Evolutionary conservation across 1,284 basidiomycete species (phyloP).

Genomic region (Kwoniella shivajii): DNA sequence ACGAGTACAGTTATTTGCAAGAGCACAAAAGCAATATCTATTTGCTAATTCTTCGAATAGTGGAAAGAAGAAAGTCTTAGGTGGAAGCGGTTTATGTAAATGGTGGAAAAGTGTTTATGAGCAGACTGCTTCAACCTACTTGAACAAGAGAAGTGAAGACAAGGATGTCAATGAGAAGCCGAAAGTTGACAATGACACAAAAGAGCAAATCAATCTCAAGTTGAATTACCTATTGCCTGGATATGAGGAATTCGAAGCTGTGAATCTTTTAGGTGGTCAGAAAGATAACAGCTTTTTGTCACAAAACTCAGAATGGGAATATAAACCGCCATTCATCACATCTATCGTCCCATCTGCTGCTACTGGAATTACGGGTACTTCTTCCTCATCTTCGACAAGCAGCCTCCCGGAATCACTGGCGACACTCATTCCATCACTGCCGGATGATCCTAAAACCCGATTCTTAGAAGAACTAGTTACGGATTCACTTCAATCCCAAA

Average conservation of each 20-base stretch:
- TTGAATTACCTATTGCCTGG: constrained; percentile 69
- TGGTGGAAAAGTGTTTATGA: constrained; percentile 87
- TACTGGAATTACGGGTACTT: no score
- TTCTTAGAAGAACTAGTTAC: constrained; percentile 80
- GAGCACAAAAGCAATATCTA: constrained; percentile 87
- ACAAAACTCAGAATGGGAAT: constrained; percentile 36
- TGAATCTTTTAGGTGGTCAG: constrained; percentile 60
- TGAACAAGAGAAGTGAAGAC: not conserved
- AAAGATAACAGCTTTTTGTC: constrained; percentile 50
- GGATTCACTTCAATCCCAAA: constrained; percentile 32
- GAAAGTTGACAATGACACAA: constrained; percentile 33
- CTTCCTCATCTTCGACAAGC: not conserved
- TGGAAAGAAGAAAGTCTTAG: constrained; percentile 70
- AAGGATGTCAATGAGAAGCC: not conserved
- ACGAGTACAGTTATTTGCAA: constrained; percentile 87
- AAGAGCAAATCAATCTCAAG: not conserved
- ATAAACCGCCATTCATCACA: constrained; percentile 32
- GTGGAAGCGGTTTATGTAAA: constrained; percentile 76
- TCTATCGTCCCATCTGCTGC: no score
- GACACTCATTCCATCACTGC: constrained; percentile 78
- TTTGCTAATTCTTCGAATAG: constrained; percentile 88
- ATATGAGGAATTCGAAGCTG: constrained; percentile 69
- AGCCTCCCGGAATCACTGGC: constrained; percentile 57
- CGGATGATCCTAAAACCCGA: constrained; percentile 89
- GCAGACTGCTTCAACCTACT: constrained; percentile 47